Evolutionary conservation across 2,329 filamentous ascomycete genomes (phyloP).

Genomic region (Alternaria burnsii): DNA sequence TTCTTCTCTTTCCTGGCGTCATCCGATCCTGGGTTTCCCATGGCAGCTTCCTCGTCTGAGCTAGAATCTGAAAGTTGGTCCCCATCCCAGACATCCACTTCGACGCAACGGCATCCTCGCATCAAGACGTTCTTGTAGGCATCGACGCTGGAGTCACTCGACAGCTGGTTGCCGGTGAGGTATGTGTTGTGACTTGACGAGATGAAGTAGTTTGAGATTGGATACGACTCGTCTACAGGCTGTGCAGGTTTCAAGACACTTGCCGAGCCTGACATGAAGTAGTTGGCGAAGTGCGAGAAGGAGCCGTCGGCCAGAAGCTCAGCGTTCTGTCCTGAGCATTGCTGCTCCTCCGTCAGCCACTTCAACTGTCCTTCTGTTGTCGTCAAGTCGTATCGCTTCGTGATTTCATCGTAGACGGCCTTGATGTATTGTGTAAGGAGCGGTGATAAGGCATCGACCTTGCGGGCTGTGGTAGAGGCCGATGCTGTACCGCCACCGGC

Average conservation of each 20-base stretch:
- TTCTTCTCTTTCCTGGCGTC: constrained; percentile 40
- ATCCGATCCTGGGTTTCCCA: constrained; percentile 24
- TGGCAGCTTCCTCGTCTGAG: constrained; percentile 45
- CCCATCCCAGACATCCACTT: constrained; percentile 95
- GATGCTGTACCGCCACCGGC: constrained; percentile 50
- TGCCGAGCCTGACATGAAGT: constrained; percentile 57
- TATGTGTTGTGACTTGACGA: constrained; percentile 97
- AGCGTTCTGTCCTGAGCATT: constrained; percentile 30
- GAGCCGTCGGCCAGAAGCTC: constrained; percentile 42
- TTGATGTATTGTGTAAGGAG: constrained; percentile 42
- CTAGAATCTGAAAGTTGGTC: constrained; percentile 56
- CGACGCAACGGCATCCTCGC: constrained; percentile 85
- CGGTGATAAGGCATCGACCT: constrained; percentile 41
- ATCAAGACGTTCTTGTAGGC: constrained; percentile 80
- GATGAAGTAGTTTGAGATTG: constrained; percentile 90
- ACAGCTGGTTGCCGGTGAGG: constrained; percentile 84
- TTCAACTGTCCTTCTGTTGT: constrained; percentile 42
- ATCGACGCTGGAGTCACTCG: constrained; percentile 77
- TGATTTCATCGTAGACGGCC: constrained; percentile 38
- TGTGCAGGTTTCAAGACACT: constrained; percentile 55
- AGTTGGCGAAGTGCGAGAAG: constrained; percentile 48
- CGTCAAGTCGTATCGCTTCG: constrained; percentile 40
- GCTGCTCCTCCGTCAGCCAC: constrained; percentile 47
- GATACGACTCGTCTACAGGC: constrained; percentile 67
- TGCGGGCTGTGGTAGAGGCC: constrained; percentile 36